phyloP scores from a whole-genome alignment of 2,329 filamentous ascomycete species.

The Arthrocladium fulminans region DNA sequence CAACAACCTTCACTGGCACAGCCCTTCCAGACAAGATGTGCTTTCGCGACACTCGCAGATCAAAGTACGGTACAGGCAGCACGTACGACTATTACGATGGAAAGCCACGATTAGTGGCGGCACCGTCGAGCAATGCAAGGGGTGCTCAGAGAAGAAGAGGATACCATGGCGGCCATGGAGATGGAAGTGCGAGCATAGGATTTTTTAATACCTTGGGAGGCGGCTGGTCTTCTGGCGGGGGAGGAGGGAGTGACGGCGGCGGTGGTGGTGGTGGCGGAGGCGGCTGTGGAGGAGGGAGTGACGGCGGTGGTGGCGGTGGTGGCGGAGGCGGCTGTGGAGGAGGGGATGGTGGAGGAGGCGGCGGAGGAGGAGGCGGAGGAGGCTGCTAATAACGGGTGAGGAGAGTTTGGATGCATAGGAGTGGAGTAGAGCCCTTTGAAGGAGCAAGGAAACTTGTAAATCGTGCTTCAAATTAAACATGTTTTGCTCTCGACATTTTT shows the following conservation, averaged over 20 bases:
- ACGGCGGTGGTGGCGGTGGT: background rate
- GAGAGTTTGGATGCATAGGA: too few species aligned
- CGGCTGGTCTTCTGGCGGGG: background rate
- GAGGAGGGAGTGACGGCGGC: background rate
- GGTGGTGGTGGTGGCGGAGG: constrained; percentile 1
- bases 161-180: background rate
- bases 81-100: background rate
- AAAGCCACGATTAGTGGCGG: background rate
- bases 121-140: background rate
- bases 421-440: too few species aligned
- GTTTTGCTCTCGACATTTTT: too few species aligned
- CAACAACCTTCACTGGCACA: too few species aligned
- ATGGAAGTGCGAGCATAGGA: background rate
- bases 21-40: background rate
- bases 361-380: background rate
- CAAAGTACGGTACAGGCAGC: background rate
- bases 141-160: background rate
- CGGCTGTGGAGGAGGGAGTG: background rate
- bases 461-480: too few species aligned
- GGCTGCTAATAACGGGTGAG: too few species aligned
- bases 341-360: background rate
- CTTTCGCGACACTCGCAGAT: background rate
- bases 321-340: background rate
- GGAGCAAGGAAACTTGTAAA: too few species aligned
- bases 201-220: background rate